phyloP scores from a whole-genome alignment of 2,329 filamentous ascomycete genomes.

The Aspergillus ibericus region DNA sequence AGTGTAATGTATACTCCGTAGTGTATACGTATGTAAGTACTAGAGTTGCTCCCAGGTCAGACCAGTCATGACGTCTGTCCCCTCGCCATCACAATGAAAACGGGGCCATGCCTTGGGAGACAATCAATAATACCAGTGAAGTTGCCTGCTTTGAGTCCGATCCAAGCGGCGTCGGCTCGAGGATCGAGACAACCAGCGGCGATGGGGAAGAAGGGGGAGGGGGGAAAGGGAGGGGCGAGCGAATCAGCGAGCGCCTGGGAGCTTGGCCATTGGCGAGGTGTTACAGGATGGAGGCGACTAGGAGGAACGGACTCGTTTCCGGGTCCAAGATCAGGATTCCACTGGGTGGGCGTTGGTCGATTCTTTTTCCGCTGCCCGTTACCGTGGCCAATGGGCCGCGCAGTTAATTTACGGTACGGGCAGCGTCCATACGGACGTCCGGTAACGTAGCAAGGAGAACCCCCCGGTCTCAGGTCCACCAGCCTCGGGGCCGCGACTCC shows the following conservation, averaged over 20 bases:
- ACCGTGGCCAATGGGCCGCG: background rate
- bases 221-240: background rate
- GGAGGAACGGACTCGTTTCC: conserved; percentile 13
- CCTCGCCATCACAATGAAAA: background rate
- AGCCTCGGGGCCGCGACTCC: conserved; percentile 27
- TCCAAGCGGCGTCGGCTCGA: background rate
- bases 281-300: conserved; percentile 17
- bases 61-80: background rate
- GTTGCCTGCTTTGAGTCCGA: background rate
- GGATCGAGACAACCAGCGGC: background rate
- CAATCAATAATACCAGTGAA: background rate
- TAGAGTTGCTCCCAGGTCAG: background rate
- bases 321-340: conserved; percentile 7
- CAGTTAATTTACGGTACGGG: conserved; percentile 3
- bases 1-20: too few species aligned
- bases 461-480: conserved; percentile 25
- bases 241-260: conserved; percentile 8
- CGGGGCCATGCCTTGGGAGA: background rate
- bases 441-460: conserved; percentile 21
- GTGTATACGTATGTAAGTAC: background rate
- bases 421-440: conserved; percentile 6
- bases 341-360: background rate
- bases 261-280: conserved; percentile 15
- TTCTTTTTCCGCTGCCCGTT: conserved; percentile 5
- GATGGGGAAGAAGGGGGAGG: conserved; percentile 2